Conservation (phyloP, 176 grass and related monocot genomes). For the Poa pratensis region DNA sequence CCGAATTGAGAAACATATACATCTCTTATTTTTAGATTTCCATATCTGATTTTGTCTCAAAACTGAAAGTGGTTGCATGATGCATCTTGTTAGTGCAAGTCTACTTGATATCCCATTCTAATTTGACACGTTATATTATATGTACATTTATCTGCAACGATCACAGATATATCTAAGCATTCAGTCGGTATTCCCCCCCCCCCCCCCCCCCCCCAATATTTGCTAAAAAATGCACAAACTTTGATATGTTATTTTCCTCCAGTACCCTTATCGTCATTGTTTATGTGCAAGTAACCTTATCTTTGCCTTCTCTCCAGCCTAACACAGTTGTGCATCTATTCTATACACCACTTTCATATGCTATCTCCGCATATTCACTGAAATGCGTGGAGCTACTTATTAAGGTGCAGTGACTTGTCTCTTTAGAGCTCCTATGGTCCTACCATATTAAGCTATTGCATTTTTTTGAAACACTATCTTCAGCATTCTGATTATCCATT, state of each 20-base stretch:
- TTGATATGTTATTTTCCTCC: too few species aligned
- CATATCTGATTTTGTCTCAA: background rate
- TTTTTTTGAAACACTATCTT: slow-evolving; percentile 1
- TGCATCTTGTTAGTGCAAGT: background rate
- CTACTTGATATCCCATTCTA: background rate
- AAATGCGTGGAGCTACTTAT: slow-evolving; percentile 31
- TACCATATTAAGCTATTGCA: background rate
- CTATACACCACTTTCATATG: slow-evolving; percentile 3
- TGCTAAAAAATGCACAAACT: too few species aligned
- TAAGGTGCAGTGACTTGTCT: slow-evolving; percentile 24
- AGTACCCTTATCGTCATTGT: background rate
- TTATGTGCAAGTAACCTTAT: background rate
- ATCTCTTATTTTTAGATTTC: background rate
- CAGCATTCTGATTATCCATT: slow-evolving; percentile 5
- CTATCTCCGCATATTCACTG: slow-evolving; percentile 12
- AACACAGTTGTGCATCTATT: background rate
- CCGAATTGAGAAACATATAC: background rate
- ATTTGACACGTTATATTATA: background rate
- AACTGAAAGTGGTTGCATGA: background rate
- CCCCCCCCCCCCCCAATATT: too few species aligned
- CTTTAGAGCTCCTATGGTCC: background rate
- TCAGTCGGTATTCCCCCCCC: too few species aligned
- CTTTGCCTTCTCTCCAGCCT: background rate
- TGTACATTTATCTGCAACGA: too few species aligned
- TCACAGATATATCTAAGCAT: too few species aligned